Base-by-base conservation (phyloP, 495 filamentous ascomycete genomes). In the Aspergillus ostianus region DNA sequence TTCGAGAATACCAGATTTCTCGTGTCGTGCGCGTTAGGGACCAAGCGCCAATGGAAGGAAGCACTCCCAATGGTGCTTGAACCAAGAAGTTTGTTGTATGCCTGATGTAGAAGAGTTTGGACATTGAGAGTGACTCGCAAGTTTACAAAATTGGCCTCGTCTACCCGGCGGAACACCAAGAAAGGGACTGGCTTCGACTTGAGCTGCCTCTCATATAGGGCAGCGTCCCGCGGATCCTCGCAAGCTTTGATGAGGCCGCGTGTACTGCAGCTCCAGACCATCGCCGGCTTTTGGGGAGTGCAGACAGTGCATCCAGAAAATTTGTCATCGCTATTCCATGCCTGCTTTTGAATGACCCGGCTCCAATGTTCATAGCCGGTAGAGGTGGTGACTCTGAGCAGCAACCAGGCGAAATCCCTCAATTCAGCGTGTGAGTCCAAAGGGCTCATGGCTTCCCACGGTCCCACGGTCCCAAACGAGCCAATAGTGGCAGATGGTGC, bases 101-200 rank as follows among this genome's bases (percentile, higher is more conserved):
- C 85, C 44, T 79, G 72, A 63, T 90, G 87, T 0, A 82, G 70
- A 15, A 90, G 68, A 0, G 82, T 77, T 15, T 77, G 69, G 15
- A 87, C 55, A 58, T 88, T 86, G 1, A 87, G 58, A 0, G 78
- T 78, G 46, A 90, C 72, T 15, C 70, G 71, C 20, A 85, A 47
- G 30, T 71, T 58, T 3, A 68, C 67, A 29, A 69, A 45, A 13
- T 57, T 65, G 19, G 65, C 51, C 10, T 68, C 59, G 49, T 72
- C 65, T 6, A 79, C 64, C 12, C 61, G 63, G 5, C 74, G 55
- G 49, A 81, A 77, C 4, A 81, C 72, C 29, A 79, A 56, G 19
- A 87, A 80, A 0, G 79, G 65, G 0, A 71, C 21, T 0, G 84
- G 81, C 41, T 80, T 72, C n/a, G 65, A 53, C 56, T 84, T 85